These are phyloP conservation scores for Dactylonectria macrodidyma DNA, from an alignment of 2,329 filamentous ascomycete genomes.

Conservation along the genomic window DNA sequence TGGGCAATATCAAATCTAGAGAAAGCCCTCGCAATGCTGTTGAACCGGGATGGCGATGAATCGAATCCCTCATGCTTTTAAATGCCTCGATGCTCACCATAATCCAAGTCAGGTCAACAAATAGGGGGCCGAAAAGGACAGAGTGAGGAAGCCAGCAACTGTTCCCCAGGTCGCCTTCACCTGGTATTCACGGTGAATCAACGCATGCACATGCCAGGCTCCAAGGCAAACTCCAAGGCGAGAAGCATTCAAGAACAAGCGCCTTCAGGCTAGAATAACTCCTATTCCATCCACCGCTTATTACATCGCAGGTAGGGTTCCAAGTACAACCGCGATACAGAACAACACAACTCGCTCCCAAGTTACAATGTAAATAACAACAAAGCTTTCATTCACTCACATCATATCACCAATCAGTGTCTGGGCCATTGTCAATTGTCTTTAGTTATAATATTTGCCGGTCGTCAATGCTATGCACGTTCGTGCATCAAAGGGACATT, in stretches of 20 bases:
- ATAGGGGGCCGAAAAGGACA: neutral
- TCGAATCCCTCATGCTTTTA: neutral
- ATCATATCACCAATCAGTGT: too few species aligned
- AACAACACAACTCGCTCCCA: too few species aligned
- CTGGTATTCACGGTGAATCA: neutral
- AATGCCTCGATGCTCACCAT: neutral
- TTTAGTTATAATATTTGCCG: too few species aligned
- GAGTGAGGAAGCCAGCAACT: neutral
- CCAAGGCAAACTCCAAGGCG: neutral
- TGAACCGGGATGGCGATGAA: neutral
- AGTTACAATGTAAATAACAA: too few species aligned
- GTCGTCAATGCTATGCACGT: too few species aligned
- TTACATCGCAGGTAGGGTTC: too few species aligned
- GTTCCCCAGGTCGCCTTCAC: neutral
- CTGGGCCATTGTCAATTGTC: too few species aligned
- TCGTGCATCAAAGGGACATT: neutral
- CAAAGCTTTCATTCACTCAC: too few species aligned
- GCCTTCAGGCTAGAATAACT: too few species aligned
- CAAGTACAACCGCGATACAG: too few species aligned
- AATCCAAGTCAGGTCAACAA: neutral
- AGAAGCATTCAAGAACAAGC: neutral
- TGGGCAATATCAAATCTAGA: neutral
- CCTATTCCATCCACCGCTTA: too few species aligned
- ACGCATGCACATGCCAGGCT: neutral
- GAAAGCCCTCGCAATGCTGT: neutral